Base-by-base conservation (phyloP, 306 rosid genomes). In the Pachyrhizus erosus region DNA sequence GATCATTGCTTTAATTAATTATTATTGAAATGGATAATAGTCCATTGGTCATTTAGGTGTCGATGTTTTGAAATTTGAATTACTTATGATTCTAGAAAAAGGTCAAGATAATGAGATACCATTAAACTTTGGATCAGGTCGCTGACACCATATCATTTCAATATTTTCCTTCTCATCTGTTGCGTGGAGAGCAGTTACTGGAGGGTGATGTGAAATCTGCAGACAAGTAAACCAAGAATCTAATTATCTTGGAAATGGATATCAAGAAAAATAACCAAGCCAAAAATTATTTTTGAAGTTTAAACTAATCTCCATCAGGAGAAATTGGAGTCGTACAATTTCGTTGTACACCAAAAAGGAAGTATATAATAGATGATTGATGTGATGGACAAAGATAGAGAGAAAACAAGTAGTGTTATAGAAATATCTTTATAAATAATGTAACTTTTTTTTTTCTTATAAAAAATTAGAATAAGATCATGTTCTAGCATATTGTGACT, bases 131-230 rank as follows among this genome's bases (percentile, higher is more conserved):
- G 98, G 92, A 11, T 40, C 29, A 48, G 91, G 89, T 70, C 79
- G 83, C 34, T 92, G 98, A 86, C 95, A 93, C 97, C 97, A 93
- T 65, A 89, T 57, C 80, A 93, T 75, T 79, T 92, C 97, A 45
- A 93, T 72, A 71, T 88, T 89, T 85, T 88, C 89, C 82, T 82
- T 87, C 67, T 91, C 93, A 88, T 93, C 91, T 3, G 96, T 96
- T 77, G 98, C 98, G 60, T 89, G 96, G 3, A 96, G 92, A 17
- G 98, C 97, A 34, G 90, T 58, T 40, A 96, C 98, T 11, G 99
- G 97, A 29, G 99, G 99, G 81, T 93, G 98, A 80, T 96, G 97
- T 20, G 97, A 96, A 78, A 93, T 83, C 99, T 96, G 90, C 68
- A 81, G 3, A 33, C 5, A 58, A 37, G n/a, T 0, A 61, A 66